Conservation (phyloP, 768 basidiomycete species). For the Lyophyllum decastes region DNA sequence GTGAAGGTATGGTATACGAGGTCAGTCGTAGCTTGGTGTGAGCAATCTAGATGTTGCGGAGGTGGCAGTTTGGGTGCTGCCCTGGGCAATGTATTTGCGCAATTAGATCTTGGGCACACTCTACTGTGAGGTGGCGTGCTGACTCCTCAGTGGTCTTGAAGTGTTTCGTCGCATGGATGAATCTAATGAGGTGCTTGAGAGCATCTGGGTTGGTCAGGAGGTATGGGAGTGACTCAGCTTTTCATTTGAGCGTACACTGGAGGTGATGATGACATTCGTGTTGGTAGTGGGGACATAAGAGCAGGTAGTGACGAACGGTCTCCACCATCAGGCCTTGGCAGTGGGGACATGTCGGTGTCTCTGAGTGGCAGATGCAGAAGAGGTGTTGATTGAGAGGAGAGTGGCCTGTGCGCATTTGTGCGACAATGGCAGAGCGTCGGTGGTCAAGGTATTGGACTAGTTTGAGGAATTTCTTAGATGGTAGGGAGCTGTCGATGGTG, state of each 20-base stretch:
- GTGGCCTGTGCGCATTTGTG: constrained; percentile 34
- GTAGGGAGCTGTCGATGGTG: constrained; percentile 9
- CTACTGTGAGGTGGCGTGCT: not conserved
- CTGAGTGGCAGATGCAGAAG: constrained; percentile 10
- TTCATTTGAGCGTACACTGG: not conserved
- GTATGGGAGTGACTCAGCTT: constrained; percentile 10
- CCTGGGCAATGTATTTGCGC: no score
- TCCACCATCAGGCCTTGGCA: constrained; percentile 12
- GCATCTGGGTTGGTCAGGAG: not conserved
- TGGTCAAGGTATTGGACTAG: not conserved
- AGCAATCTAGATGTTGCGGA: no score
- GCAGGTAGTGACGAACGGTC: constrained; percentile 3
- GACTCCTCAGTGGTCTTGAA: not conserved
- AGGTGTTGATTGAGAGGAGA: constrained; percentile 31
- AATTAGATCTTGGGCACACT: no score
- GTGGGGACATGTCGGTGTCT: constrained; percentile 18
- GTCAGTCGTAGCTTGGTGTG: no score
- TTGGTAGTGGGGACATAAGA: constrained; percentile 9
- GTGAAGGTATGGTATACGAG: not conserved
- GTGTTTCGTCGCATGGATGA: constrained; percentile 7
- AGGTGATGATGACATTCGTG: constrained; percentile 1
- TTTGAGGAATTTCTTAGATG: constrained; percentile 9
- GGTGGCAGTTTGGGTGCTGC: no score
- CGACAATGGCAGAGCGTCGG: constrained; percentile 18
- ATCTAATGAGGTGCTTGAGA: constrained; percentile 3